Evolutionary conservation across 2,329 filamentous ascomycete genomes (phyloP), one percentile per base, ranked within the genome.

Genomic region (Moelleriella libera): DNA sequence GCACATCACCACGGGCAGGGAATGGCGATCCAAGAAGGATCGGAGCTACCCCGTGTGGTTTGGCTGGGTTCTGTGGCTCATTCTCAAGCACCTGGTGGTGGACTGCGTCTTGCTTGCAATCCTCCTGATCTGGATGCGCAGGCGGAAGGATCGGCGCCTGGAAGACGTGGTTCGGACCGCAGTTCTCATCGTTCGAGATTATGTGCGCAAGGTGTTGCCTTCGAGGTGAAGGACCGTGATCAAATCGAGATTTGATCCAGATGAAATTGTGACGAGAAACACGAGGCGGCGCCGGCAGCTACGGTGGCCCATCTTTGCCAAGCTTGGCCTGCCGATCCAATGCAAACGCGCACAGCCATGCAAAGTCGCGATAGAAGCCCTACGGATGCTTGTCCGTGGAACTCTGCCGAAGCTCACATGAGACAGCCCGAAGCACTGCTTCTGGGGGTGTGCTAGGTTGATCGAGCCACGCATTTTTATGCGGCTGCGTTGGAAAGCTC

Each of bases 1-100:
- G 65, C 89, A 97, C 60, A 83, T 97, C 54, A 83, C 88, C 47
- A 76, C 80, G 0, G 81, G 86, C 0, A 74, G 85, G 10, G 78
- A 90, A 54, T 84, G 84, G 67, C 76, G 78, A 51, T 75, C 78
- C 14, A 77, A 76, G 54, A 82, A 75, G 54, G 76, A 78, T 51
- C 77, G 76, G 51, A 82, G 76, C 47, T 63, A 85, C 29, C 73
- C 78, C 45, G 74, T 80, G 1, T 94, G 87, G 86, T 45, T 83
- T 1, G 70, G 77, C 43, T 87, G 87, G 76, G 55, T 83, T 4
- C 61, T 83, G 0, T 89, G 83, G 83, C 65, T 78, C 41, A 61
- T 76, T 21, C 63, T 83, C 41, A 87, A 88, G 60, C 88, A 96
- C 58, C 56, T 92, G 5, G 68, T 85, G 30, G 71, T 85, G 43